A percentile compares a stretch with the other conserved stretches of the same genome.
These are phyloP conservation scores for Oryza punctata DNA, from an alignment of 176 grass and related monocot species.

Conservation along the genomic window DNA sequence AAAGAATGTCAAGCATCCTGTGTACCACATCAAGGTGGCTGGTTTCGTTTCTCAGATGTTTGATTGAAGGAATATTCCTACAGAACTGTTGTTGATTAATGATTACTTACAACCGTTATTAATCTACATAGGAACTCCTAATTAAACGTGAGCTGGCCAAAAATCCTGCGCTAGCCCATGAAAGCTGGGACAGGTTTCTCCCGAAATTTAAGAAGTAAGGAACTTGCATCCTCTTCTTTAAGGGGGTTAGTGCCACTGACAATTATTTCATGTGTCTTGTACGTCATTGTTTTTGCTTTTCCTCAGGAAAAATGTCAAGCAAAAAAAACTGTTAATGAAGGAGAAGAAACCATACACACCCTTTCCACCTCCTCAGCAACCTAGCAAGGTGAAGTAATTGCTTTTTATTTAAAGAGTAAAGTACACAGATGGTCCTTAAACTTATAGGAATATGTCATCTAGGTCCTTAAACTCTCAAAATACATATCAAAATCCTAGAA, in stretches of 20 bases:
- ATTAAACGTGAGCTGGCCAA: slow-evolving; percentile 97
- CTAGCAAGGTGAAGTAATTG: slow-evolving; percentile 71
- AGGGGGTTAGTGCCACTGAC: slow-evolving; percentile 1
- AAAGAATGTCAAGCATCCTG: slow-evolving; percentile 85
- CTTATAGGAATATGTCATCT: too few species aligned
- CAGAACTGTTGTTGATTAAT: neutral
- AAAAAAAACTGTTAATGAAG: slow-evolving; percentile 82
- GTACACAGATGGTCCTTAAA: too few species aligned
- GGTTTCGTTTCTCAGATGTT: slow-evolving; percentile 15
- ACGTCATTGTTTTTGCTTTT: slow-evolving; percentile 17
- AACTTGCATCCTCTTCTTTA: slow-evolving; percentile 24
- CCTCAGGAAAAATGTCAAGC: slow-evolving; percentile 95
- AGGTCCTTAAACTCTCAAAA: too few species aligned
- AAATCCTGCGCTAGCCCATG: slow-evolving; percentile 81
- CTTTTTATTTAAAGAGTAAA: neutral
- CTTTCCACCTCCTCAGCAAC: slow-evolving; percentile 88
- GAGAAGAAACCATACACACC: slow-evolving; percentile 98
- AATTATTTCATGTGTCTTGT: neutral
- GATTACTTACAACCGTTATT: slow-evolving; percentile 35
- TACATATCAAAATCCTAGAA: too few species aligned
- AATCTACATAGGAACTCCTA: slow-evolving; percentile 60
- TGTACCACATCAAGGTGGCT: slow-evolving; percentile 93
- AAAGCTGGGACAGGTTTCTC: slow-evolving; percentile 97
- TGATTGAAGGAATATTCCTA: neutral
- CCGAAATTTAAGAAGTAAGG: slow-evolving; percentile 96